These are phyloP conservation scores for Anthoceros angustus DNA, from an alignment of 225 moss, liverwort and hornwort genomes.

Conservation along the genomic window DNA sequence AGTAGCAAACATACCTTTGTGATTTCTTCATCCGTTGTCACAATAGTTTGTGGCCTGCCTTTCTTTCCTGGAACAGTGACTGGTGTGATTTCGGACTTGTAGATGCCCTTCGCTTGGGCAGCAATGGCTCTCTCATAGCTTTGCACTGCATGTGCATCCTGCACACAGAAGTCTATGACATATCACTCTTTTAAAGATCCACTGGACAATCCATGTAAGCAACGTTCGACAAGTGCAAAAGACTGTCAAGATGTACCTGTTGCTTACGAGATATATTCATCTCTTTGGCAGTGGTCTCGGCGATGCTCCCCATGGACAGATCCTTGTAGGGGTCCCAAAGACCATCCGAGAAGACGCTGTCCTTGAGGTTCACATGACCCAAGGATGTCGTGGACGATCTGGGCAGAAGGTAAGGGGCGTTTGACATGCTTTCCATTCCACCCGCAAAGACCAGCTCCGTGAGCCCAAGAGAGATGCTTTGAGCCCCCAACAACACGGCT, in stretches of 20 bases:
- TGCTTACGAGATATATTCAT: slow-evolving; percentile 54
- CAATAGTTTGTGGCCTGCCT: slow-evolving; percentile 22
- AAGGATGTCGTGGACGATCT: slow-evolving; percentile 28
- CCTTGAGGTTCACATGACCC: slow-evolving; percentile 50
- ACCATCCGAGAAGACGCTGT: slow-evolving; percentile 61
- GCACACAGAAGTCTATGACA: slow-evolving; percentile 1
- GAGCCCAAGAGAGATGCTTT: slow-evolving; percentile 67
- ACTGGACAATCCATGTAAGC: too few relatives aligned
- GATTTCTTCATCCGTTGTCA: slow-evolving; percentile 70
- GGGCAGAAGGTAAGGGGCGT: slow-evolving; percentile 53
- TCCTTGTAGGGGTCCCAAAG: slow-evolving; percentile 69
- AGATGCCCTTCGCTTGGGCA: slow-evolving; percentile 51
- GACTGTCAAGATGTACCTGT: slow-evolving; percentile 22
- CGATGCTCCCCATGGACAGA: slow-evolving; percentile 64
- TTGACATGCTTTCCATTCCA: slow-evolving; percentile 95
- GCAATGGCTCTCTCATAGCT: slow-evolving; percentile 67
- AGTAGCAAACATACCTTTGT: slow-evolving; percentile 31
- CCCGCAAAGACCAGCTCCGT: slow-evolving; percentile 65
- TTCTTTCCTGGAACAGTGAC: slow-evolving; percentile 39
- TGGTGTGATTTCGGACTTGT: slow-evolving; percentile 44
- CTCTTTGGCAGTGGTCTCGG: slow-evolving; percentile 50
- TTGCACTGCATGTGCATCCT: slow-evolving; percentile 77
- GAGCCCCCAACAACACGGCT: slow-evolving; percentile 92
- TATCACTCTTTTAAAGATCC: neutral
- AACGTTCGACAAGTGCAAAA: neutral